These are phyloP conservation scores for Chlamydomonas eustigma DNA, from an alignment of 139 green algal species.

Conservation along the genomic window DNA sequence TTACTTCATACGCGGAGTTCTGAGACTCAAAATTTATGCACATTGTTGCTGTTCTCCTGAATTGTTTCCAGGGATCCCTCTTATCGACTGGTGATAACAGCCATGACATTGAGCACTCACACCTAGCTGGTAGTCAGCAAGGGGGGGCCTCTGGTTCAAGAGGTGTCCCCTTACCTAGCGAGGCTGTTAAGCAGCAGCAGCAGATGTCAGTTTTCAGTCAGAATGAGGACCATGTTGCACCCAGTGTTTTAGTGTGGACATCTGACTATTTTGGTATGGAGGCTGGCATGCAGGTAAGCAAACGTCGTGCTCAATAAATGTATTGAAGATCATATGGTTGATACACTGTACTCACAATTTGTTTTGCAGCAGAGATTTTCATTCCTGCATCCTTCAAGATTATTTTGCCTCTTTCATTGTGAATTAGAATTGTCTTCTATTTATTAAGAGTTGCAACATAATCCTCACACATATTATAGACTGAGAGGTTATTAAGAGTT, in stretches of 20 bases:
- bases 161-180: background rate
- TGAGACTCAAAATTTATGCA: no score
- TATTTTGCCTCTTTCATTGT: background rate
- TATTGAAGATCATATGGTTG: background rate
- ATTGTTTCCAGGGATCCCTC: no score
- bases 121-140: no score
- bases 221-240: constrained; percentile 34
- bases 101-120: no score
- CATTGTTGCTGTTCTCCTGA: no score
- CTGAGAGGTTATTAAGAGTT: background rate
- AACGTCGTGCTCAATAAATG: background rate
- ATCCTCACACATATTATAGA: no score
- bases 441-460: no score
- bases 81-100: no score
- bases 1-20: no score
- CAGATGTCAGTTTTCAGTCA: constrained; percentile 8
- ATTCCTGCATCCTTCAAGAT: background rate
- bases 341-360: background rate
- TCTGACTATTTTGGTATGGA: constrained; percentile 32
- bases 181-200: background rate
- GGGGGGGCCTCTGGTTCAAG: no score
- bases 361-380: background rate
- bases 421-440: background rate
- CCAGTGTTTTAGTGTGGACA: constrained; percentile 36
- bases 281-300: background rate